phyloP scores from a whole-genome alignment of 345 rosid species.

The Moricandia moricandioides region DNA sequence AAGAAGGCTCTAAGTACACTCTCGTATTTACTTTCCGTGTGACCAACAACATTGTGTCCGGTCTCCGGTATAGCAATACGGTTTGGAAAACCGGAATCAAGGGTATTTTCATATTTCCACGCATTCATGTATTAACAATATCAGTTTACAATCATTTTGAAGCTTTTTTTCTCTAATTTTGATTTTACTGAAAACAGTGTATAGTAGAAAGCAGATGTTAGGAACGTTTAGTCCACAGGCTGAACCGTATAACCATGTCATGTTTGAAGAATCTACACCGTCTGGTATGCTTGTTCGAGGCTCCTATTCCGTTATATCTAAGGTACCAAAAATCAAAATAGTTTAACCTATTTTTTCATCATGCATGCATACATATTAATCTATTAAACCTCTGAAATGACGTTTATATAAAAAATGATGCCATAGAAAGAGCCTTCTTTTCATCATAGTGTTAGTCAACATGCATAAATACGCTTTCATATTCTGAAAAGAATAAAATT shows the following conservation, averaged over 20 bases:
- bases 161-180: background rate
- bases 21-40: slow-evolving; percentile 57
- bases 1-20: slow-evolving; percentile 73
- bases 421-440: background rate
- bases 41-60: slow-evolving; percentile 46
- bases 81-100: slow-evolving; percentile 81
- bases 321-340: slow-evolving; percentile 39
- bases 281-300: slow-evolving; percentile 87
- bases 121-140: background rate
- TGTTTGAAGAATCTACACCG: slow-evolving; percentile 82
- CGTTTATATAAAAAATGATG: background rate
- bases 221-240: slow-evolving; percentile 92
- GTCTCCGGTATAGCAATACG: slow-evolving; percentile 68
- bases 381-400: background rate
- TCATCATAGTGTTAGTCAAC: background rate
- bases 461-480: background rate
- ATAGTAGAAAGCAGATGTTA: slow-evolving; percentile 75
- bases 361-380: background rate
- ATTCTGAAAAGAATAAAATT: background rate
- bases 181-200: slow-evolving; percentile 44
- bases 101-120: slow-evolving; percentile 38
- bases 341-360: background rate
- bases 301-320: slow-evolving; percentile 69
- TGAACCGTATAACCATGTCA: slow-evolving; percentile 64
- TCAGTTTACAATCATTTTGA: background rate